Base-by-base conservation (phyloP, 768 basidiomycete genomes). In the Mycena maculata region DNA sequence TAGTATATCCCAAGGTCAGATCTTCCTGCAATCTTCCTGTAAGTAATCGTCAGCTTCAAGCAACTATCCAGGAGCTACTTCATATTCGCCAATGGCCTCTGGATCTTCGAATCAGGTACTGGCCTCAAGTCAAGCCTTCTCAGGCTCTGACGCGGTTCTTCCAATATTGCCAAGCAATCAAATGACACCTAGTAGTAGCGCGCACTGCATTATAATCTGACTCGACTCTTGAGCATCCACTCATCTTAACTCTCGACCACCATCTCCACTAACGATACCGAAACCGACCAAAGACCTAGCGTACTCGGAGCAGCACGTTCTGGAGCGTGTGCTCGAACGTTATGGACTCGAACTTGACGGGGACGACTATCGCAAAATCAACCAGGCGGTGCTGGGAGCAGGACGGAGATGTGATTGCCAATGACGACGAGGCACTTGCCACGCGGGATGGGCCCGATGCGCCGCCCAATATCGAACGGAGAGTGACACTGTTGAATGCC, bases 291-390 rank as follows among this genome's bases (percentile, higher is more conserved):
- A 70, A 41, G 69, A 70, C 31, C 28, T 55, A 22, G 22, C 55
- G 27, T 70, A 70, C 65, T 70, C 69, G 8, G 47, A 70, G 22
- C 30, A 70, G 49, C 69, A 70, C 57, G 69, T 70, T 13, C 53
- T 55, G 10, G 65, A 70, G 23, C 69, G 69, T 27, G 69, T 65
- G 10, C 30, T 55, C 4, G 69, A 70, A 45, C 69, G 69, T 13
- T 70, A 70, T 20, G 25, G 27, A 18, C 65, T 70, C 38, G 30
- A 60, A 20, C 57, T 70, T 12, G 36, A 6, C 25, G 44, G 61
- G 18, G 61, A 63, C 38, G 69, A 67, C 57, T 70, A 70, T 36
- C 36, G 23, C 25, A 48, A n/a, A 30, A 60, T 70, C 36, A 70
- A 66, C 44, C 50, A 58, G 20, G 47, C 56, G 22, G 61, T 70